Base-by-base conservation (phyloP, 208 protist species). In the Trypanosoma conorhini region DNA sequence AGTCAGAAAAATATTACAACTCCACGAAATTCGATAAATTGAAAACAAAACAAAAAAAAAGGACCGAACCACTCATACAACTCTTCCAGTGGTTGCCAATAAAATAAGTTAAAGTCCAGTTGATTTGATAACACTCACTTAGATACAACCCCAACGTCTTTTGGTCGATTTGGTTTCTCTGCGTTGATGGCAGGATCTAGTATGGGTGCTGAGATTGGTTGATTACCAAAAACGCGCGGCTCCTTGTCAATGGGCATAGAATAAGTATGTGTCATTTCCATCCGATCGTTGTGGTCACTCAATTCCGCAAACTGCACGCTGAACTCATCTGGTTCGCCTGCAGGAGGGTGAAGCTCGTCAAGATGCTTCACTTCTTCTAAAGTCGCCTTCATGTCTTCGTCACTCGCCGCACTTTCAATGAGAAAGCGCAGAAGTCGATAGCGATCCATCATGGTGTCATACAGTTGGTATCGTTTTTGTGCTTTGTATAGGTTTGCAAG, bases 401-500 rank as follows among this genome's bases (percentile, higher is more conserved):
- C 71, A 58, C 60, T 84, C 38, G 82, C 89, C 19, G 66, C 82
- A 59, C 74, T 73, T 65, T 92, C 86, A 50, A 82, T 26, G 69
- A 94, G 79, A 72, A 76, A 85, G 9, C 66, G 72, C 52, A 94
- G 72, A 68, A 90, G 76, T 17, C 74, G 79, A 77, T 91, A 94
- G 52, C 86, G 89, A 69, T 94, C 89, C 76, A 92, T 76, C 86
- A 94, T 90, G 58, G 58, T 55, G 5, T 82, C 80, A 61, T 81
- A 75, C 63, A 94, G 79, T 50, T 76, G 77, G 50, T 77, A 72
- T 13, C 80, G 79, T 28, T 79, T 64, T 26, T 82, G 76, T 15
- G 86, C 86, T 69, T 89, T 86, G 75, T 91, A 92, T 66, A 94
- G 79, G 62, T 87, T 90, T 38, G 86, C 86, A 35, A 90, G 73